Evolutionary conservation across 768 basidiomycete species (phyloP).

Genomic region (Auriscalpium orientale): DNA sequence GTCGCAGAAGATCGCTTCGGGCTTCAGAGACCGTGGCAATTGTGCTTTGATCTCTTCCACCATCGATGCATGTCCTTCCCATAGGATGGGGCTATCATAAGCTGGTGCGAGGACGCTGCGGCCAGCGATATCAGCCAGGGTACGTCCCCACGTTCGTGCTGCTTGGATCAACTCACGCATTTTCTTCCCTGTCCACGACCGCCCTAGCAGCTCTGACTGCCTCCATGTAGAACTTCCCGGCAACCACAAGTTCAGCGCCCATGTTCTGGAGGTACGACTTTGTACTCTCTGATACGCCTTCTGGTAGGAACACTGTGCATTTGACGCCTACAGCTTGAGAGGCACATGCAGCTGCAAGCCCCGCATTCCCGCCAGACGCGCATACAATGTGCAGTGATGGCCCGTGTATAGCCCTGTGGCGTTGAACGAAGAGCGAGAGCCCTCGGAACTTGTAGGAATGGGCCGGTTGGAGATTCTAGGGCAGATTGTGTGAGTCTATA

Average conservation of each 20-base stretch:
- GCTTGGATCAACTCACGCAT: conserved; percentile 39
- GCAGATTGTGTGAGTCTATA: conserved; percentile 19
- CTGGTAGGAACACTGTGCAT: conserved; percentile 66
- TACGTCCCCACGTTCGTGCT: neutral
- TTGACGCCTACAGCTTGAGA: conserved; percentile 44
- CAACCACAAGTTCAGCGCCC: conserved; percentile 51
- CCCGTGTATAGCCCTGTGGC: conserved; percentile 43
- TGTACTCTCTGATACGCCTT: conserved; percentile 40
- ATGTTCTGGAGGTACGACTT: conserved; percentile 43
- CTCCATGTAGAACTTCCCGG: conserved; percentile 51
- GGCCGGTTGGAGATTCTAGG: conserved; percentile 56
- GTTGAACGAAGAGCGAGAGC: conserved; percentile 52
- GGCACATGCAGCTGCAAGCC: conserved; percentile 60
- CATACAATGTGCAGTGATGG: conserved; percentile 51
- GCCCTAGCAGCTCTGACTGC: conserved; percentile 45
- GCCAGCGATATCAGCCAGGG: neutral
- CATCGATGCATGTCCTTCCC: conserved; percentile 77
- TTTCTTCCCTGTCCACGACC: conserved; percentile 33
- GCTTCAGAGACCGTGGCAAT: conserved; percentile 34
- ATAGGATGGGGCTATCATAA: conserved; percentile 60
- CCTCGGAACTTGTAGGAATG: conserved; percentile 77
- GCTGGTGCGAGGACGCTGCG: conserved; percentile 60
- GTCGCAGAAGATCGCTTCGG: conserved; percentile 70
- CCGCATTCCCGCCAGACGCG: conserved; percentile 81
- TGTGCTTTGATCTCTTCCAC: conserved; percentile 54